Evolutionary conservation across 140 eudicot genomes (phyloP).

Genomic region (Anethum foeniculum): DNA sequence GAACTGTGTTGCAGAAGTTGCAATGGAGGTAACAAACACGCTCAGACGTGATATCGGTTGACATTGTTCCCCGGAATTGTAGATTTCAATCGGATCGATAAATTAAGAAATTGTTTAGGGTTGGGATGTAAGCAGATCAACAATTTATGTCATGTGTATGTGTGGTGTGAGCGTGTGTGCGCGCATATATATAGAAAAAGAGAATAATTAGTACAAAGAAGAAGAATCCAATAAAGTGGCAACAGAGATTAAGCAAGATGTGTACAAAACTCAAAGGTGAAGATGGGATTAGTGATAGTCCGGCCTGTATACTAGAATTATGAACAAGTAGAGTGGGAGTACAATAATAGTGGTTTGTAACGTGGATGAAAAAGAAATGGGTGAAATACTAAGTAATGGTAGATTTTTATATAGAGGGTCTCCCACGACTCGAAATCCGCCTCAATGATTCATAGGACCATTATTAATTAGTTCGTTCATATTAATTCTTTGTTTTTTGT

Average conservation of each 20-base stretch:
- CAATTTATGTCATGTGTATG: neutral
- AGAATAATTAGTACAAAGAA: neutral
- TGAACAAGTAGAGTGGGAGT: neutral
- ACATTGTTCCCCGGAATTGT: constrained; percentile 14
- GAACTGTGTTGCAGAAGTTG: constrained; percentile 53
- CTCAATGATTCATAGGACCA: neutral
- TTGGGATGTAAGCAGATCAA: neutral
- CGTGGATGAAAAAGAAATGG: neutral
- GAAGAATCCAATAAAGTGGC: neutral
- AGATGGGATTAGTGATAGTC: neutral
- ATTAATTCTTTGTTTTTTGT: no score
- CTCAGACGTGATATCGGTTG: constrained; percentile 22
- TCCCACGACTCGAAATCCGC: neutral
- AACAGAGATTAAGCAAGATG: neutral
- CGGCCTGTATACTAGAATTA: neutral
- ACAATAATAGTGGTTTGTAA: neutral
- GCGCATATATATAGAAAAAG: neutral
- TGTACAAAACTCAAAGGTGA: neutral
- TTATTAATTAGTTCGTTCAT: neutral
- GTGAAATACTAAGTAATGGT: neutral
- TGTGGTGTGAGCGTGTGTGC: neutral
- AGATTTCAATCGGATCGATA: neutral
- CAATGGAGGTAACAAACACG: constrained; percentile 48
- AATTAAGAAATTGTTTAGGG: neutral
- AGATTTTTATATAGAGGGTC: neutral